Evolutionary conservation across 169 alveolate genomes (phyloP), one percentile per base, ranked within the genome.

Genomic region (Eimeria sp.): DNA sequence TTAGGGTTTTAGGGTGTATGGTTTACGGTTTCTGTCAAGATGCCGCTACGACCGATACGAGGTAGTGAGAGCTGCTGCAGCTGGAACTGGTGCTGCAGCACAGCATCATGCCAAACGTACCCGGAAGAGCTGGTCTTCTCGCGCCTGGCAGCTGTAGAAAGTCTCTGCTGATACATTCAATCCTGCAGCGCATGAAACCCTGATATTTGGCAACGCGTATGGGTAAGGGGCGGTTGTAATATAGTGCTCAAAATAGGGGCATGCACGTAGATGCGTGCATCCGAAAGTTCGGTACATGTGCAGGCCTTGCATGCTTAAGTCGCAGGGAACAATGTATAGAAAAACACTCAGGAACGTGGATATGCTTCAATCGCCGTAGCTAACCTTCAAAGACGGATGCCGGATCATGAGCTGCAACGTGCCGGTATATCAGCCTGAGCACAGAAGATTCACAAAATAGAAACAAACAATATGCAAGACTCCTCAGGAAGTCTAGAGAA

Each of bases 111-210:
- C 43, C 13, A 23, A 4, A 13, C 80, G 33, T 43, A 85, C 93
- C 93, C 93, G 78, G 72, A 93, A 96, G 10, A 95, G 71, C 27
- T n/a, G 85, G 77, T 95, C 97, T 52, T 85, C 90, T 40, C 97
- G 97, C 14, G 97, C 97, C 74, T 96, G 97, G 78, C 97, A 94
- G 87, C 96, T 95, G 89, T 87, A 96, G 85, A 88, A 96, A 9
- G 96, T 96, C 90, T 96, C 97, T 25, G 96, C 95, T 25, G 97
- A 82, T n/a, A 52, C 95, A 85, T 96, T 95, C 16, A 96, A 85
- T 37, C 97, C 97, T 76, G 78, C 18, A 20, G 30, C 27, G 77
- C 46, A 46, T 18, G 88, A 30, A 58, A 10, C 82, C 77, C 13
- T 58, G 90, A 54, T 16, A 25, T 23, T 9, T 62, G 40, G 25